phyloP scores from a whole-genome alignment of 768 basidiomycete species.

The Podaxis sp. region DNA sequence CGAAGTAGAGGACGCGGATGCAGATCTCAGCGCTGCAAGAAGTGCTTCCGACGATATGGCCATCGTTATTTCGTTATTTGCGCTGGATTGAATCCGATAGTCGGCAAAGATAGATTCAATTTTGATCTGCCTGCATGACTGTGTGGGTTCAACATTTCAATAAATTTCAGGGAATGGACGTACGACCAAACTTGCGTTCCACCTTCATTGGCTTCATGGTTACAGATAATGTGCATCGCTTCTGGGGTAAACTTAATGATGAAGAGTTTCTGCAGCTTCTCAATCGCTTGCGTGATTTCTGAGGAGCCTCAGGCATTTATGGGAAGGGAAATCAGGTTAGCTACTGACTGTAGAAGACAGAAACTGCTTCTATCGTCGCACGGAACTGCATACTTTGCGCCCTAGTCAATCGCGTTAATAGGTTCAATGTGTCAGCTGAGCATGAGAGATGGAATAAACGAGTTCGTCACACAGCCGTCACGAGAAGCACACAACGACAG shows the following conservation, averaged over 20 bases:
- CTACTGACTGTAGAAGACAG: conserved; percentile 30
- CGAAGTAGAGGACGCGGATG: conserved; percentile 39
- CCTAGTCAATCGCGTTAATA: not conserved
- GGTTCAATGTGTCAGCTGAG: not conserved
- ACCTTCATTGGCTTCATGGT: conserved; percentile 72
- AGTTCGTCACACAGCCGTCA: not conserved
- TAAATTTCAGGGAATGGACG: not conserved
- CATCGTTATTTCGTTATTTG: conserved; percentile 76
- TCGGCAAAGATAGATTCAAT: conserved; percentile 63
- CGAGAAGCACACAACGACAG: not conserved
- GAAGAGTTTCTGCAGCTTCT: conserved; percentile 81
- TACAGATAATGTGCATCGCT: conserved; percentile 81
- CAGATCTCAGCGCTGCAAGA: conserved; percentile 67
- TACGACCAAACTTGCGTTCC: conserved; percentile 83
- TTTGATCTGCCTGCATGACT: conserved; percentile 49
- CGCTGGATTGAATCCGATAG: conserved; percentile 86
- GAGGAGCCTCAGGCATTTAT: not conserved
- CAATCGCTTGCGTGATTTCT: conserved; percentile 80
- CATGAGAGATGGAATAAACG: not conserved
- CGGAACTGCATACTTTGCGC: conserved; percentile 26
- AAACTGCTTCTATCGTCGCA: conserved; percentile 25
- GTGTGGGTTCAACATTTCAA: not conserved
- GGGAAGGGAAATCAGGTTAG: not conserved
- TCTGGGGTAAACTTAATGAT: conserved; percentile 74
- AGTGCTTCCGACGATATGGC: conserved; percentile 72